A percentile compares a stretch with the other conserved stretches of the same genome.
Evolutionary conservation across 2,329 filamentous ascomycete genomes (phyloP).

Genomic region (Aspergillus sp.): DNA sequence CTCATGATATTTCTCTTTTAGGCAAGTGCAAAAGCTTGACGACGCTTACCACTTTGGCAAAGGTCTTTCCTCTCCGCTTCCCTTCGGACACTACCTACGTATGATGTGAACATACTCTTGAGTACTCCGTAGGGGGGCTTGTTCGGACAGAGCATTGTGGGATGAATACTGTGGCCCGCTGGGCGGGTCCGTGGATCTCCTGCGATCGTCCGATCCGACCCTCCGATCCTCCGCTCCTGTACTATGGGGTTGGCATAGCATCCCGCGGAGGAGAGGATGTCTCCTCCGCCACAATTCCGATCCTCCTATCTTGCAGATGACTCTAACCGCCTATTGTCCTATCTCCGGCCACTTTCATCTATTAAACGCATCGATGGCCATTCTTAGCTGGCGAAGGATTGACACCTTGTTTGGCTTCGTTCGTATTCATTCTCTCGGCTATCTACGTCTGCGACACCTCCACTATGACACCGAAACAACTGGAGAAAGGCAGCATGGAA

Average conservation of each 20-base stretch:
- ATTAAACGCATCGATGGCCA: slow-evolving; percentile 2
- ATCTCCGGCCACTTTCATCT: slow-evolving; percentile 1
- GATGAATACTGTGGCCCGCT: too few species aligned
- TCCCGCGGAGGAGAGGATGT: background rate
- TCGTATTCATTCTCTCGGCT: background rate
- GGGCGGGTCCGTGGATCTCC: background rate
- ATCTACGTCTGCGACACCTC: background rate
- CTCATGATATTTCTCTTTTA: background rate
- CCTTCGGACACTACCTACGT: too few species aligned
- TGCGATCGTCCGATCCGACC: slow-evolving; percentile 9
- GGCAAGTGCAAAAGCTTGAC: background rate
- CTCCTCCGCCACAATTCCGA: background rate
- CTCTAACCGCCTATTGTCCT: background rate
- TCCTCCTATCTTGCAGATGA: slow-evolving; percentile 7
- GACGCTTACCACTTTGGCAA: background rate
- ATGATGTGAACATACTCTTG: background rate
- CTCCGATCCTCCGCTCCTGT: slow-evolving; percentile 8
- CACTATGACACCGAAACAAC: slow-evolving; percentile 1
- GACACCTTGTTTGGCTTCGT: background rate
- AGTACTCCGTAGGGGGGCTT: background rate
- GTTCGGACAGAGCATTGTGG: too few species aligned
- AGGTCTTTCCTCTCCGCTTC: background rate
- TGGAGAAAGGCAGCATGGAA: slow-evolving; percentile 11
- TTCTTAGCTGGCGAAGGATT: slow-evolving; percentile 2
- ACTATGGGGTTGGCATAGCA: background rate